phyloP scores from a whole-genome alignment of 2,329 filamentous ascomycete genomes.

The Trichoderma hamatum region DNA sequence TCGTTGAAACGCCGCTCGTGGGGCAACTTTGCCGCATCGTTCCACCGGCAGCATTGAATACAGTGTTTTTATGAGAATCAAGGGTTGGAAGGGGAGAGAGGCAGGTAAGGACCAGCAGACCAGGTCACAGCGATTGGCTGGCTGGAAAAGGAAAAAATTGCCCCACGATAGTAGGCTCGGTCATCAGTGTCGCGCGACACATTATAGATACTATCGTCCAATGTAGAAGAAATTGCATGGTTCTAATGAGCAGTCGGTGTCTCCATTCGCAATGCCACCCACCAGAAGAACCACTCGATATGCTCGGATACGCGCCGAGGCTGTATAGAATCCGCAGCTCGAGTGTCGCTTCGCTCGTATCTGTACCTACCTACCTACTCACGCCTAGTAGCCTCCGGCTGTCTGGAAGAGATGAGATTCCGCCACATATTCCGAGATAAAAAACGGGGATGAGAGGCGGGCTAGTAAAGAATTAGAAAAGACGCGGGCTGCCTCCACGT shows the following conservation, averaged over 20 bases:
- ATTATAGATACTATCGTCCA: no score
- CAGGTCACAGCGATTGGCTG: neutral
- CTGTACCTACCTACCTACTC: neutral
- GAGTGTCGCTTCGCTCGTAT: neutral
- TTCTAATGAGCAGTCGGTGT: neutral
- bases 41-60: neutral
- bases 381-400: neutral
- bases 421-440: slow-evolving; percentile 1
- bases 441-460: neutral
- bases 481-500: slow-evolving; percentile 5
- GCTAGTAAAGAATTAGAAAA: slow-evolving; percentile 6
- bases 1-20: slow-evolving; percentile 15
- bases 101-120: neutral
- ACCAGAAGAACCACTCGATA: neutral
- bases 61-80: neutral
- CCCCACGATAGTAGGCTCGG: neutral
- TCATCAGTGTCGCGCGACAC: neutral
- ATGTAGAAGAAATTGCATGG: no score
- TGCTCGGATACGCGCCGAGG: neutral
- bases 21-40: neutral
- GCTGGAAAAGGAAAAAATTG: neutral
- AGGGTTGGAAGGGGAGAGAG: neutral
- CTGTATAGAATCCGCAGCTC: neutral
- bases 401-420: neutral
- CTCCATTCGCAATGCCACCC: neutral